A percentile compares a stretch with the other conserved stretches of the same genome.
Evolutionary conservation across 2,329 filamentous ascomycete genomes (phyloP).

Genomic region (Sporothrix phasma): DNA sequence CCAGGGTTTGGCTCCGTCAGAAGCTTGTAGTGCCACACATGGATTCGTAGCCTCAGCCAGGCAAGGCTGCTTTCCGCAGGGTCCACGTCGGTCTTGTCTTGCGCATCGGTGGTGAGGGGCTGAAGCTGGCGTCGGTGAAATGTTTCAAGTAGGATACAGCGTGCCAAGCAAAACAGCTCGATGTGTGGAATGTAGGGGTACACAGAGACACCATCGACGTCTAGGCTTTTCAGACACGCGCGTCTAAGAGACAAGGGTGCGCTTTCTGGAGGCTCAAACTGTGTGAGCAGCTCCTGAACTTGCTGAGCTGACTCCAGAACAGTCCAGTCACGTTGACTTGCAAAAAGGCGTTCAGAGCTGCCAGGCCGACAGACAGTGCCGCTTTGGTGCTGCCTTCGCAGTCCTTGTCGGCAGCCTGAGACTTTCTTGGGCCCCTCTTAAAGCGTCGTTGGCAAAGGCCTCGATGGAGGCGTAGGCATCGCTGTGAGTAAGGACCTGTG

Average conservation of each 20-base stretch:
- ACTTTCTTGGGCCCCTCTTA: not conserved
- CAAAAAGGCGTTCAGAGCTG: slow-evolving; percentile 67
- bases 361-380: slow-evolving; percentile 45
- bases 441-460: slow-evolving; percentile 11
- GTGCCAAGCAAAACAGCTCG: slow-evolving; percentile 71
- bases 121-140: not conserved
- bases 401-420: not conserved
- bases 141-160: slow-evolving; percentile 22
- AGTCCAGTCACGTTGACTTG: slow-evolving; percentile 81
- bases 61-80: slow-evolving; percentile 28
- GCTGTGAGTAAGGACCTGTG: slow-evolving; percentile 6
- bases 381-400: not conserved
- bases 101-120: not conserved
- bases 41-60: slow-evolving; percentile 61
- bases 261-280: slow-evolving; percentile 1
- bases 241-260: slow-evolving; percentile 36
- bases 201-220: slow-evolving; percentile 74
- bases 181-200: slow-evolving; percentile 78
- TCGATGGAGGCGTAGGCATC: not conserved
- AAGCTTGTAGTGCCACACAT: slow-evolving; percentile 58
- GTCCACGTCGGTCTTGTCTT: slow-evolving; percentile 25
- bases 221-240: slow-evolving; percentile 57
- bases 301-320: slow-evolving; percentile 41
- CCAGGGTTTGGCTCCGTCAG: slow-evolving; percentile 47
- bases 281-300: slow-evolving; percentile 29